Evolutionary conservation across 2,329 filamentous ascomycete species (phyloP).

Genomic region (Thelonectria rubi): DNA sequence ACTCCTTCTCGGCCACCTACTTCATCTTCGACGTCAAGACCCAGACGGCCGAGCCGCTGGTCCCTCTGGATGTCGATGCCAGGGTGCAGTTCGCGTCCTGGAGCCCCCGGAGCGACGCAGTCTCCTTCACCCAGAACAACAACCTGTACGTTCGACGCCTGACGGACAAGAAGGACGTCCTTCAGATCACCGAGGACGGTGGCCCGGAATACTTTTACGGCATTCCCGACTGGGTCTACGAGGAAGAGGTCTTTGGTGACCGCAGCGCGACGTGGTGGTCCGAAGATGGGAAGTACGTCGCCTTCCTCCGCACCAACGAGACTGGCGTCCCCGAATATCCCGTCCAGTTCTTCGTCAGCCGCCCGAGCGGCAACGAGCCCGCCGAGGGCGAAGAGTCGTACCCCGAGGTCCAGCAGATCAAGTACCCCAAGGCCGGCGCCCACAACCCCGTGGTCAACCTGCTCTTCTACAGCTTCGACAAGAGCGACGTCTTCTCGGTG

Average conservation of each 20-base stretch:
- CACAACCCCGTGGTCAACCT: slow-evolving; percentile 92
- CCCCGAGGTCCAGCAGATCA: slow-evolving; percentile 89
- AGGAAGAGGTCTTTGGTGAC: slow-evolving; percentile 71
- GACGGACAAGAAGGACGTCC: slow-evolving; percentile 61
- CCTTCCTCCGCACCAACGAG: slow-evolving; percentile 94
- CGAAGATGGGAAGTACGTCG: slow-evolving; percentile 84
- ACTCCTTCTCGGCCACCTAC: slow-evolving; percentile 87
- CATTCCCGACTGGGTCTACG: slow-evolving; percentile 97
- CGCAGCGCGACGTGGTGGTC: slow-evolving; percentile 97
- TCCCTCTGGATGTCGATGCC: slow-evolving; percentile 71
- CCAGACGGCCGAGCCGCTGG: slow-evolving; percentile 79
- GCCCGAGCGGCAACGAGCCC: slow-evolving; percentile 79
- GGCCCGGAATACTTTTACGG: slow-evolving; percentile 92
- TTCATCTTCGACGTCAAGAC: slow-evolving; percentile 91
- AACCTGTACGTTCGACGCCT: slow-evolving; percentile 84
- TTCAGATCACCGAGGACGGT: slow-evolving; percentile 85
- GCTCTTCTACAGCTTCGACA: slow-evolving; percentile 85
- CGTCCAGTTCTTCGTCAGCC: slow-evolving; percentile 89
- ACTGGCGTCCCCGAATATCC: slow-evolving; percentile 90
- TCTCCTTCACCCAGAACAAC: slow-evolving; percentile 91
- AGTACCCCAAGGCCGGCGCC: slow-evolving; percentile 95
- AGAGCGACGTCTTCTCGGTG: slow-evolving; percentile 81
- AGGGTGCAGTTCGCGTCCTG: slow-evolving; percentile 86
- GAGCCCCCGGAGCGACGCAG: slow-evolving; percentile 85
- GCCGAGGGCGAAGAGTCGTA: slow-evolving; percentile 81